phyloP scores from a whole-genome alignment of 345 rosid species.

The Tarenaya hassleriana region DNA sequence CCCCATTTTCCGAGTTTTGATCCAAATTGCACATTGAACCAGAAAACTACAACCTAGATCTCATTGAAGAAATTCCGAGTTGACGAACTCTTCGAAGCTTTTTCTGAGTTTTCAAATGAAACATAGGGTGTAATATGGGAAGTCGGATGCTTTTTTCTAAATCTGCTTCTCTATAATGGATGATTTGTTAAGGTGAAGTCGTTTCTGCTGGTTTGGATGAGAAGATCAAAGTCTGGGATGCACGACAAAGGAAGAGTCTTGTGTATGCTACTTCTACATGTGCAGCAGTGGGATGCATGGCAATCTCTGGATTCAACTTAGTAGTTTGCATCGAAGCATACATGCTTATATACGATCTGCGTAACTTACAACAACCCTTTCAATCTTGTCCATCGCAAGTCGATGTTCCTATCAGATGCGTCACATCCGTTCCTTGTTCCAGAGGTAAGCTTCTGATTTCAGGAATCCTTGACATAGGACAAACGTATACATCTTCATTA shows the following conservation, averaged over 20 bases:
- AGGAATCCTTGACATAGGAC: conserved; percentile 7
- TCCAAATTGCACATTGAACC: background rate
- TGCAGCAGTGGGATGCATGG: conserved; percentile 56
- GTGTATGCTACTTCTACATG: conserved; percentile 19
- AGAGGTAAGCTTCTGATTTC: conserved; percentile 44
- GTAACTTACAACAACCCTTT: conserved; percentile 49
- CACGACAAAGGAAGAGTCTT: conserved; percentile 32
- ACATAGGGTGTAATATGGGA: background rate
- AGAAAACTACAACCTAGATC: background rate
- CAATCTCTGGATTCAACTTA: conserved; percentile 58
- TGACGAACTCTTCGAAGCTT: background rate
- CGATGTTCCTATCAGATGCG: conserved; percentile 49
- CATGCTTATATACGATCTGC: conserved; percentile 58
- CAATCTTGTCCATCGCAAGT: conserved; percentile 38
- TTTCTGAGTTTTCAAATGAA: background rate
- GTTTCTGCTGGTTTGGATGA: conserved; percentile 78
- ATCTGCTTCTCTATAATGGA: too few species aligned
- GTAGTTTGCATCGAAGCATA: conserved; percentile 57
- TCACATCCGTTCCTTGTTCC: conserved; percentile 49
- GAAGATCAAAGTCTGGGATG: conserved; percentile 66
- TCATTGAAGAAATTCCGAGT: background rate
- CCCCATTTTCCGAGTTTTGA: background rate
- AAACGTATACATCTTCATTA: background rate
- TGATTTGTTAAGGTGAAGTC: conserved; percentile 45
- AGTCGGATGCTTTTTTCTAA: too few species aligned